A percentile compares a stretch with the other conserved stretches of the same genome.
These are phyloP conservation scores for Boletus pseudopeckii DNA, from an alignment of 768 basidiomycete genomes.

Conservation along the genomic window DNA sequence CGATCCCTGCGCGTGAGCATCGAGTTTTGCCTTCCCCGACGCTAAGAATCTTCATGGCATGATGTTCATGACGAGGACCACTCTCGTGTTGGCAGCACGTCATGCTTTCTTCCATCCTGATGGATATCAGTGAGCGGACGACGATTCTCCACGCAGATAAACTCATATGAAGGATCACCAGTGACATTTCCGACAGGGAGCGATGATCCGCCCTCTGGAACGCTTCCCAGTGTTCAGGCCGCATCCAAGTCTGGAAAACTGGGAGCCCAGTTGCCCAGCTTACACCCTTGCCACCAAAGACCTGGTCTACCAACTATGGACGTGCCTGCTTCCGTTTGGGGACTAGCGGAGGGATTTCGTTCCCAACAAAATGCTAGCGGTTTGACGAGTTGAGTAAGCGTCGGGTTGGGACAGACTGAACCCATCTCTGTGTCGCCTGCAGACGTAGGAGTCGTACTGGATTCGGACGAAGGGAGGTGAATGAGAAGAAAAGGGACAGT, in stretches of 20 bases:
- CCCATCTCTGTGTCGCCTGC: background rate
- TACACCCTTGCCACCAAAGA: constrained; percentile 38
- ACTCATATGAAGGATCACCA: background rate
- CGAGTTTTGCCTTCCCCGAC: background rate
- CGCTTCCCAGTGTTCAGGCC: background rate
- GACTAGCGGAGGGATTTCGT: constrained; percentile 1
- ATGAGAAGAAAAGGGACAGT: constrained; percentile 76
- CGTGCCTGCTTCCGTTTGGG: background rate
- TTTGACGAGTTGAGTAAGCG: constrained; percentile 15
- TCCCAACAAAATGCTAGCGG: constrained; percentile 27
- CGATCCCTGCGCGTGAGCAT: background rate
- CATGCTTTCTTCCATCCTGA: background rate
- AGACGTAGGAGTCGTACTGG: background rate
- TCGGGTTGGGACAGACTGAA: constrained; percentile 23
- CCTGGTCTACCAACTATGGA: constrained; percentile 33
- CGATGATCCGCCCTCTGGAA: too few species aligned
- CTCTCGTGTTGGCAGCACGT: background rate
- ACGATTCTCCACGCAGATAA: background rate
- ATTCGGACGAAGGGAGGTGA: constrained; percentile 51
- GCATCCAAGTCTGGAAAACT: background rate
- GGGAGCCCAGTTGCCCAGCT: constrained; percentile 21
- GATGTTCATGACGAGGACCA: background rate
- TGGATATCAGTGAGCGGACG: background rate
- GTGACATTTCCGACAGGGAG: background rate
- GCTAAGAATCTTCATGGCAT: background rate